A percentile compares a stretch with the other conserved stretches of the same genome.
These are phyloP conservation scores for Tranzscheliella williamsii DNA, from an alignment of 1,284 basidiomycete genomes.

Conservation along the genomic window DNA sequence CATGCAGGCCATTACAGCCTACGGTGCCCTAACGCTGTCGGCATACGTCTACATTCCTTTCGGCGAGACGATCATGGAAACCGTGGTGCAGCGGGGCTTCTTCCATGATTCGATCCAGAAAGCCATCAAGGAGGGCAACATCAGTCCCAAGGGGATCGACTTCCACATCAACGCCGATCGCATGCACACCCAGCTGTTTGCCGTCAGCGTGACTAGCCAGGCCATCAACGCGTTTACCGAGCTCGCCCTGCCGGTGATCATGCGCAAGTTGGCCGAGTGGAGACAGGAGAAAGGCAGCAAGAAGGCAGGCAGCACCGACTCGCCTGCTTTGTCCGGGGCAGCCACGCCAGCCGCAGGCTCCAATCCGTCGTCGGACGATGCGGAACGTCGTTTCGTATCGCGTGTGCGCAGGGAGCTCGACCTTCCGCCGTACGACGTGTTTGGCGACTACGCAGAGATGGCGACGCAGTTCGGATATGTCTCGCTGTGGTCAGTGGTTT, in stretches of 20 bases:
- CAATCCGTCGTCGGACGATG: conserved; percentile 39
- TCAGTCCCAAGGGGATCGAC: conserved; percentile 22
- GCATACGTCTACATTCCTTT: conserved; percentile 61
- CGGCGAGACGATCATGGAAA: conserved; percentile 54
- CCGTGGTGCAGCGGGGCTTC: conserved; percentile 49
- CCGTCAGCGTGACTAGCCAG: conserved; percentile 91
- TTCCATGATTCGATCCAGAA: conserved; percentile 40
- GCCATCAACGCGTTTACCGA: conserved; percentile 80
- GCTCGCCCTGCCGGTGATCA: conserved; percentile 71
- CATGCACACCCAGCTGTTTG: conserved; percentile 89
- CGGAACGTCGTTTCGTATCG: conserved; percentile 75
- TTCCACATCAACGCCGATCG: conserved; percentile 67
- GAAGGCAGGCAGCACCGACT: conserved; percentile 1
- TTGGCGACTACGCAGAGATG: conserved; percentile 88
- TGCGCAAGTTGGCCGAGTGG: conserved; percentile 62
- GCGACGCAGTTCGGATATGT: conserved; percentile 81
- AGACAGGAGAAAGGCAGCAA: conserved; percentile 12
- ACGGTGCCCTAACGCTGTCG: conserved; percentile 63
- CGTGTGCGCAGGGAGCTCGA: conserved; percentile 76
- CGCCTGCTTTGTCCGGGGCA: conserved; percentile 4
- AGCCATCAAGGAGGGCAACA: conserved; percentile 45
- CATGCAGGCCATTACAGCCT: conserved; percentile 83
- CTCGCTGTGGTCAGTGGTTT: conserved; percentile 86
- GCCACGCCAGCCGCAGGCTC: conserved; percentile 3
- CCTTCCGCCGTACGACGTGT: conserved; percentile 72